Evolutionary conservation across 2,329 filamentous ascomycete species (phyloP), one percentile per base, ranked within the genome.

Genomic region (Claviceps africana): DNA sequence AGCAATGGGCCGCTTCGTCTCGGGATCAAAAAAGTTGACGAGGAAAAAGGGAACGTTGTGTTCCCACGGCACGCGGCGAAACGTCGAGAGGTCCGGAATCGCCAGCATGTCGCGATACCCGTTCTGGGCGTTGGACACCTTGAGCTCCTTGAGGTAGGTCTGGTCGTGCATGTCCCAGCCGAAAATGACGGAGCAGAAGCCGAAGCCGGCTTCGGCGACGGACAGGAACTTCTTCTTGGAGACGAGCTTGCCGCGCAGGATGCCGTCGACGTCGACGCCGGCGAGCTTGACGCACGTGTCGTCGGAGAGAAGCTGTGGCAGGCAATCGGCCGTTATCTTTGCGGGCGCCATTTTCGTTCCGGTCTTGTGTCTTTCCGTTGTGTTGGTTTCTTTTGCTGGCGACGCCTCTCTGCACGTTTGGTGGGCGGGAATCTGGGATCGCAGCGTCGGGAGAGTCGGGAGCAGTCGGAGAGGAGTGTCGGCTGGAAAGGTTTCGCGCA

Each of bases 151-250:
- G 65, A 87, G 83, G 67, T 95, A 96, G 11, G 88, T 94, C 72
- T 82, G 77, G 64, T 96, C 90, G 68, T 96, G 89, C 88, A 95
- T 95, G 69, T 96, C 89, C 90, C 90, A 95, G 65, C 90, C 89
- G 62, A 95, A 95, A 58, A 95, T 82, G 59, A 95, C 88, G 21
- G 86, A 93, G 73, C 90, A 95, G 74, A 95, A 95, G 51, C 89
- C 90, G 61, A 95, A 95, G 50, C 89, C 90, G 45, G 81, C 77
- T 43, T 79, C 69, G n/a, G 83, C 84, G 51, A 95, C 79, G 31
- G 86, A 88, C 39, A 95, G 73, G 68, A 96, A 95, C 72, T 96
- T 95, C 65, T 84, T 85, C 76, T 95, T 95, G 60, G 88, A 88
- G 69, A 95, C 82, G 56, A 95, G 77, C 72, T 96, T 96, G 60